These are phyloP conservation scores for Globisporangium echinulatum DNA, from an alignment of 352 stramenopile genomes.

Conservation along the genomic window DNA sequence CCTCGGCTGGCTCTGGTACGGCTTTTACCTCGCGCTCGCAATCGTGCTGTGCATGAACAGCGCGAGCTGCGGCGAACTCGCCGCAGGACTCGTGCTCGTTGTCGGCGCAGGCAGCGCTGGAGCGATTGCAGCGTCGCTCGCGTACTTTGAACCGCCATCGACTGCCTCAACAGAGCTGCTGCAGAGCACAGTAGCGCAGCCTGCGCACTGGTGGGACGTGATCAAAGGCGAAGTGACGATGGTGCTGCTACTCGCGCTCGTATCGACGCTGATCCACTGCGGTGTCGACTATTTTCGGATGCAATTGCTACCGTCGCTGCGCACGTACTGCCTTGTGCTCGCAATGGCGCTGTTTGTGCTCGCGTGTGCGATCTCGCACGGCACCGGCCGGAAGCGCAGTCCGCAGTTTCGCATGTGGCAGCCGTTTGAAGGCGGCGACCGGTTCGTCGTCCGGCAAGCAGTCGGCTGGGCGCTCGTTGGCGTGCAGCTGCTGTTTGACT, in stretches of 20 bases:
- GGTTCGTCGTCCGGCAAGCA: constrained; percentile 41
- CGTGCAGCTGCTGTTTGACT: constrained; percentile 46
- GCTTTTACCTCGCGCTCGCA: constrained; percentile 29
- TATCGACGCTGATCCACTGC: constrained; percentile 27
- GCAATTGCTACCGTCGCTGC: constrained; percentile 10
- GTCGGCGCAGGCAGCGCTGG: constrained; percentile 22
- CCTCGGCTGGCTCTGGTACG: constrained; percentile 56
- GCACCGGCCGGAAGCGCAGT: constrained; percentile 22
- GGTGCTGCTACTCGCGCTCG: constrained; percentile 30
- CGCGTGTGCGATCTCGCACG: constrained; percentile 25
- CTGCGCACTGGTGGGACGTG: not conserved
- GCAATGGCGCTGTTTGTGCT: constrained; percentile 23
- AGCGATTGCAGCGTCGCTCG: constrained; percentile 27
- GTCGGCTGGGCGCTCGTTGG: constrained; percentile 48
- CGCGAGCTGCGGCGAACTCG: constrained; percentile 16
- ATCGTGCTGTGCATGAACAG: constrained; percentile 41
- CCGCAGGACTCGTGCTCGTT: constrained; percentile 24
- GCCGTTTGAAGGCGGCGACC: constrained; percentile 39
- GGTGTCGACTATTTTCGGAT: constrained; percentile 32
- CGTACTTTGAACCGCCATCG: constrained; percentile 20
- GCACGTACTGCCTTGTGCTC: constrained; percentile 17
- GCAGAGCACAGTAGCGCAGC: not conserved
- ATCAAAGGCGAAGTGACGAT: constrained; percentile 30
- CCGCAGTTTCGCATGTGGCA: constrained; percentile 30
- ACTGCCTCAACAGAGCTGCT: not conserved